Percentiles rank a stretch among this genome's conserved stretches.
Conservation (phyloP, 306 rosid species). For the Cicer chorassanicum region DNA sequence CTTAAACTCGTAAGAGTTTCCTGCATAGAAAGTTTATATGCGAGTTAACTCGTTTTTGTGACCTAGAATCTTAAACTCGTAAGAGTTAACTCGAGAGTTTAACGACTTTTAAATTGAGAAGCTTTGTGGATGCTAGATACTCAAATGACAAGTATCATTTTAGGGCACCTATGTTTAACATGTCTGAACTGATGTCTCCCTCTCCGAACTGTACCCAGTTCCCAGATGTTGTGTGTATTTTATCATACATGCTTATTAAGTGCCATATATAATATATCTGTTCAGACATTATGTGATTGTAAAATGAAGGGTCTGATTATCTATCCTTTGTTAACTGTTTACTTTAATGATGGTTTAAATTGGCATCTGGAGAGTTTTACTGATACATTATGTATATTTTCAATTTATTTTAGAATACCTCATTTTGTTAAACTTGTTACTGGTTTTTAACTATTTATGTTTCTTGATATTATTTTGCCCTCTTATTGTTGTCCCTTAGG, state of each 20-base stretch:
- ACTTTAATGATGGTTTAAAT: slow-evolving; percentile 36
- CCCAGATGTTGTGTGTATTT: slow-evolving; percentile 17
- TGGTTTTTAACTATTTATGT: background rate
- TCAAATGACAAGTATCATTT: slow-evolving; percentile 7
- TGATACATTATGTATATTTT: slow-evolving; percentile 12
- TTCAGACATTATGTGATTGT: slow-evolving; percentile 17
- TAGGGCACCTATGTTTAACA: background rate
- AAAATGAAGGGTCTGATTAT: slow-evolving; percentile 29
- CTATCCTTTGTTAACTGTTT: slow-evolving; percentile 31
- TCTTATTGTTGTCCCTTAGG: slow-evolving; percentile 49
- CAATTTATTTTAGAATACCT: slow-evolving; percentile 19
- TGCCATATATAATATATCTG: background rate
- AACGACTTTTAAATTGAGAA: slow-evolving; percentile 11
- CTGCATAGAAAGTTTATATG: too few species aligned
- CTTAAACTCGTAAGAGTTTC: too few species aligned
- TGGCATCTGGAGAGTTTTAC: slow-evolving; percentile 3
- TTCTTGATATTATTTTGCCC: slow-evolving; percentile 36
- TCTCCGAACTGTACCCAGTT: slow-evolving; percentile 18
- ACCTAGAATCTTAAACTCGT: too few species aligned
- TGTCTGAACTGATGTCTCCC: slow-evolving; percentile 33
- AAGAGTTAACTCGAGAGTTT: too few species aligned
- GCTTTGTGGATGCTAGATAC: slow-evolving; percentile 38
- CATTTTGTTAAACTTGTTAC: slow-evolving; percentile 22
- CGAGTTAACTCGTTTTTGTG: too few species aligned
- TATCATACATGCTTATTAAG: slow-evolving; percentile 32